Evolutionary conservation across 2,329 filamentous ascomycete genomes (phyloP).

Genomic region (Diaporthe velutina): DNA sequence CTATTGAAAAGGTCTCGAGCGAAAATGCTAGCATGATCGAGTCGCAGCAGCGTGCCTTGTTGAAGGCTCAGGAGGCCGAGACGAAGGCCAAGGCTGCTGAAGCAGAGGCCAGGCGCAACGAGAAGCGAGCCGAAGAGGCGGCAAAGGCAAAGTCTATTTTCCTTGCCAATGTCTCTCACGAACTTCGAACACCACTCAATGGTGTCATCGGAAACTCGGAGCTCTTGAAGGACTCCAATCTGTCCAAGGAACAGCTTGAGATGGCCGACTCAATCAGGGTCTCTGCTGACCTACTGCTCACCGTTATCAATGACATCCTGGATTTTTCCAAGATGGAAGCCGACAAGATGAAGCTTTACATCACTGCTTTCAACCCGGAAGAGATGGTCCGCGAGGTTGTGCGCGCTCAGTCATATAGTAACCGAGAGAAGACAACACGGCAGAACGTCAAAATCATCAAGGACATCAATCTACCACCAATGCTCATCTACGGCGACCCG

Average conservation of each 20-base stretch:
- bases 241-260: slow-evolving; percentile 83
- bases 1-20: slow-evolving; percentile 81
- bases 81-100: slow-evolving; percentile 83
- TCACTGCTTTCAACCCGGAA: slow-evolving; percentile 76
- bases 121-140: slow-evolving; percentile 85
- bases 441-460: slow-evolving; percentile 74
- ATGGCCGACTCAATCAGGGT: slow-evolving; percentile 90
- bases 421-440: slow-evolving; percentile 72
- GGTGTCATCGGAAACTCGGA: slow-evolving; percentile 92
- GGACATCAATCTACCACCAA: slow-evolving; percentile 80
- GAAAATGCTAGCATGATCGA: slow-evolving; percentile 84
- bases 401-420: slow-evolving; percentile 75
- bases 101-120: slow-evolving; percentile 81
- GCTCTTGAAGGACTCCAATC: slow-evolving; percentile 79
- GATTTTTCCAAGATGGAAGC: slow-evolving; percentile 96
- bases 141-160: slow-evolving; percentile 88
- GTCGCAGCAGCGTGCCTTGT: slow-evolving; percentile 80
- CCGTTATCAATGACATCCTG: slow-evolving; percentile 95
- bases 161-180: slow-evolving; percentile 83
- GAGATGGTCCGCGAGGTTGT: slow-evolving; percentile 78
- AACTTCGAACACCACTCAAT: slow-evolving; percentile 85
- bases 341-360: slow-evolving; percentile 85
- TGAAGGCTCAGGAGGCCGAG: slow-evolving; percentile 79
- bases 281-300: slow-evolving; percentile 87
- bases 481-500: slow-evolving; percentile 77